Evolutionary conservation across 805 yeast genomes (phyloP), one percentile per base, ranked within the genome.

Genomic region (Candida awuae): DNA sequence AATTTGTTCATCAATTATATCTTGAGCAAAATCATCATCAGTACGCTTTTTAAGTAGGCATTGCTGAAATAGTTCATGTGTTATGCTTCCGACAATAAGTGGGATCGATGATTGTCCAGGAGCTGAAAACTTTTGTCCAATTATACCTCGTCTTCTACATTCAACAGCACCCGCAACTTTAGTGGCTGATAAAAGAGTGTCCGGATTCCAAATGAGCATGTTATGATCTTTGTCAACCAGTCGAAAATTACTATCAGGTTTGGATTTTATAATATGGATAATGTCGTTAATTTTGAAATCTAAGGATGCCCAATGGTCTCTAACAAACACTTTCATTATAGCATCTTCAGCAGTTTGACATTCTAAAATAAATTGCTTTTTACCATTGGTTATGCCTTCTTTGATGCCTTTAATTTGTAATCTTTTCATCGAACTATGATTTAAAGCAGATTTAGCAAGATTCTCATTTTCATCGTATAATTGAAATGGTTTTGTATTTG

Each of bases 141-240:
- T 57, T 0, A 84, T 77, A 0, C 90, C 75, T 42, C 78, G 73
- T 39, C 98, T 64, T 22, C 75, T 65, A 54, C 98, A 92, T 15
- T 65, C 68, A 22, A 85, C 62, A 2, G 90, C 80, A 30, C 82
- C 82, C 1, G 96, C 80, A 1, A 87, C 73, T 4, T 80, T 63
- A 0, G 97, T 92, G 2, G 95, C 87, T 0, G 96, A 75, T 0
- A 90, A 61, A 10, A 92, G 60, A 4, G 75, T 61, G 54, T 92
- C 97, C 0, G 98, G 98, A 47, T 83, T 74, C 71, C 92, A 71
- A 16, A 90, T 70, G 21, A 88, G 58, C n/a, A 87, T 55, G 48
- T 81, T 77, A 25, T 68, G 60, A 42, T 71, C 70, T 33, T 68
- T 65, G 47, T 80, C 84, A 8, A 80, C 69, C 3, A 77, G 45